Evolutionary conservation across 805 yeast genomes (phyloP), one percentile per base, ranked within the genome.

Genomic region (Tetrapisispora taiwanensis): DNA sequence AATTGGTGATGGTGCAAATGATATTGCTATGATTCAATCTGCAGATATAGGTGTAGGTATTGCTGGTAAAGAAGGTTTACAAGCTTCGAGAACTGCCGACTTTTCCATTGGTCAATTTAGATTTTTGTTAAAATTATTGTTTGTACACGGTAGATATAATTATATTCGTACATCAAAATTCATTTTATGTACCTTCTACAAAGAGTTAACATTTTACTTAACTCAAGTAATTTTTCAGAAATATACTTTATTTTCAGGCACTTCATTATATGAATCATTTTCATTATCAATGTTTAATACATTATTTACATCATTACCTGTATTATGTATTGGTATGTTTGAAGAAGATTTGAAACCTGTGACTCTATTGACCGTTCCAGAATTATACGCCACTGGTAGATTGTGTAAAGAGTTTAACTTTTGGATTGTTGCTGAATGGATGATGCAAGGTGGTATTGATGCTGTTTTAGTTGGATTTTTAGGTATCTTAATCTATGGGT

Each of bases 1-100:
- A 0, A 84, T 92, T 59, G 99, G 99, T 7, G 99, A 92, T 66
- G 99, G 99, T 51, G 99, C 99, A 2, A 92, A 92, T 60, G 99
- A 92, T 64, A 89, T 92, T 59, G 97, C 99, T 1, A 92, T 92
- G 99, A 92, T 92, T 49, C 97, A 92, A 67, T 83, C 94, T 57
- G 99, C 99, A 0, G 97, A 92, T 63, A 87, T 92, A 45, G 99
- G 99, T 26, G 77, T 92, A 49, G 98, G 98, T 26, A 92, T 92
- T 43, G 89, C 97, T 1, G 99, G 98, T 31, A 84, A 83, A 53
- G 98, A 92, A 65, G 98, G 98, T 1, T 68, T 92, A 36, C 98
- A 92, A 58, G 98, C 98, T 0, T 95, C 98, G 0, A 72, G 98
- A 54, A 75, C 95, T 0, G 81, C 97, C 0, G 99, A 92, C 64